Conservation (phyloP, 176 grass and related monocot species). For the Triticum dicoccoides region DNA sequence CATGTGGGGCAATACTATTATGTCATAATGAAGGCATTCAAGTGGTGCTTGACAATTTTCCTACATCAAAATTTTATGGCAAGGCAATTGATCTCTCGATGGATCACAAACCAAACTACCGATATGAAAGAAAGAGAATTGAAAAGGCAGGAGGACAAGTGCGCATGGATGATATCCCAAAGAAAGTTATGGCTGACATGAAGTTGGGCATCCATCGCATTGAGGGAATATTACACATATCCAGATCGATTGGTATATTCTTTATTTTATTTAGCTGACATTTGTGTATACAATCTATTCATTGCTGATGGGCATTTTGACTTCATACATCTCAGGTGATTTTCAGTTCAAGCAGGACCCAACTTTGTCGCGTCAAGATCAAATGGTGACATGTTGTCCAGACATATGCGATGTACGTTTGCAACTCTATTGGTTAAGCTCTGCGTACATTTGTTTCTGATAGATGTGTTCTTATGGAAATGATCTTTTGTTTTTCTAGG, state of each 20-base stretch:
- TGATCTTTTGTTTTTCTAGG: conserved; percentile 1
- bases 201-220: too few relatives aligned
- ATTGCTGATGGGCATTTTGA: background rate
- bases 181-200: too few relatives aligned
- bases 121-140: background rate
- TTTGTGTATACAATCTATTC: background rate
- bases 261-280: background rate
- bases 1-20: background rate
- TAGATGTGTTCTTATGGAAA: background rate
- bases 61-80: background rate
- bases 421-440: background rate
- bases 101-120: background rate
- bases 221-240: background rate
- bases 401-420: background rate
- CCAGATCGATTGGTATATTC: background rate
- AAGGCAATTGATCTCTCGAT: conserved; percentile 10
- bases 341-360: conserved; percentile 1
- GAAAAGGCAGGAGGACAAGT: background rate
- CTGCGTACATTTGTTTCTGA: background rate
- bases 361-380: background rate
- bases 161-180: too few relatives aligned
- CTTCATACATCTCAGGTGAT: conserved; percentile 5
- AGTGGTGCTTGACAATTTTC: background rate
- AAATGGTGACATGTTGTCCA: conserved; percentile 21
- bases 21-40: background rate